Conservation (phyloP, 208 protist genomes). For the Leishmania gerbilli region DNA sequence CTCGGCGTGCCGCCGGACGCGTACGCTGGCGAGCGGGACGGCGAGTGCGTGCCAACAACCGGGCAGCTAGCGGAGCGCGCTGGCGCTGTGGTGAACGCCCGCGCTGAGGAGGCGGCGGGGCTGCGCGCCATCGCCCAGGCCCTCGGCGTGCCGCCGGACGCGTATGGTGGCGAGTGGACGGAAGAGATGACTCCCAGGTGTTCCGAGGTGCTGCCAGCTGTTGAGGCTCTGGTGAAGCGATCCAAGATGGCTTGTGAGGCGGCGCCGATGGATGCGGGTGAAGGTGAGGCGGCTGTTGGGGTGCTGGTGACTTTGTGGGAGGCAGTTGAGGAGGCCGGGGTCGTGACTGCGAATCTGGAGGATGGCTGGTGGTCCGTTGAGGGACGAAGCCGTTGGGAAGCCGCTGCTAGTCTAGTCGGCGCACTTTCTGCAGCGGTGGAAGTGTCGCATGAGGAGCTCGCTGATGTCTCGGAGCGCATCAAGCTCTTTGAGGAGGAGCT, state of each 20-base stretch:
- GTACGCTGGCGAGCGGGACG: conserved; percentile 1
- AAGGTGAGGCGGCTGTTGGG: not conserved
- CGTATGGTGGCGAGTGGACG: not conserved
- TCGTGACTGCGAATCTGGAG: not conserved
- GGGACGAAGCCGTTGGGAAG: conserved; percentile 1
- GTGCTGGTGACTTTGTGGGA: not conserved
- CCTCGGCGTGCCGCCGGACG: conserved; percentile 3
- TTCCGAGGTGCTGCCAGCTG: conserved; percentile 7
- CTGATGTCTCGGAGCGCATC: not conserved
- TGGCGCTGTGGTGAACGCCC: not conserved
- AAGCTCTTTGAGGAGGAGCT: conserved; percentile 3
- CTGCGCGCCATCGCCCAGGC: not conserved
- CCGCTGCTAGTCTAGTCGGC: not conserved
- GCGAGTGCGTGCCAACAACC: conserved; percentile 4
- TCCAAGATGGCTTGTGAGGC: not conserved
- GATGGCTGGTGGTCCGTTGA: conserved; percentile 4
- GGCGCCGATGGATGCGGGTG: not conserved
- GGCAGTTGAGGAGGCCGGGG: conserved; percentile 7
- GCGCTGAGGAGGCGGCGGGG: not conserved
- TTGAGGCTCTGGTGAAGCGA: not conserved
- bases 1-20: conserved; percentile 6
- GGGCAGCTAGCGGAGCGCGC: not conserved
- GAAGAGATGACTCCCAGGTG: conserved; percentile 6
- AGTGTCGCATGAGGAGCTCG: conserved; percentile 1
- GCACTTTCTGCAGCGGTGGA: conserved; percentile 7